phyloP scores from a whole-genome alignment of 1,139 yeast species.

The Cylindricascospora bacillispora region DNA sequence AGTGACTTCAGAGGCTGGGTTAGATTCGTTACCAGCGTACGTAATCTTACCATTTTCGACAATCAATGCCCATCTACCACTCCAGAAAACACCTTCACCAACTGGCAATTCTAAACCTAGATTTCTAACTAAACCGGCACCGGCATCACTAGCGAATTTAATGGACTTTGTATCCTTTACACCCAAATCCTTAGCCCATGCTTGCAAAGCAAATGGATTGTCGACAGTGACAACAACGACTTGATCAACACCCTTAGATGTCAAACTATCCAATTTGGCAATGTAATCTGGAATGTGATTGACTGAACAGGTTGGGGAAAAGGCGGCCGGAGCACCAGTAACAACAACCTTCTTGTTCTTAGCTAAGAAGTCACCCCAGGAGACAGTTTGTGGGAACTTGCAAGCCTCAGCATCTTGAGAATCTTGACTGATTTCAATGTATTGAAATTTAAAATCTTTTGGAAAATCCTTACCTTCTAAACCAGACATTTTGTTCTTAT shows the following conservation, averaged over 20 bases:
- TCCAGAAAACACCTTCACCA: slow-evolving; percentile 47
- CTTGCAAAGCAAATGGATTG: slow-evolving; percentile 68
- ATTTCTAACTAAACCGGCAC: slow-evolving; percentile 46
- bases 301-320: slow-evolving; percentile 81
- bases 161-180: slow-evolving; percentile 32
- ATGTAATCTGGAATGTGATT: slow-evolving; percentile 71
- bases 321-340: slow-evolving; percentile 84
- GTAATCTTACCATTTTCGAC: slow-evolving; percentile 52
- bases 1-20: slow-evolving; percentile 41
- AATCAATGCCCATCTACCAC: slow-evolving; percentile 59
- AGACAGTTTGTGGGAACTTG: slow-evolving; percentile 18
- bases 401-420: slow-evolving; percentile 17
- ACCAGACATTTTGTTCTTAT: slow-evolving; percentile 4
- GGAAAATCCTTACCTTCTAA: slow-evolving; percentile 15
- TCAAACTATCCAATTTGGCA: slow-evolving; percentile 37
- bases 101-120: slow-evolving; percentile 50
- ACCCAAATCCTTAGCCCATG: slow-evolving; percentile 66
- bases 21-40: slow-evolving; percentile 51
- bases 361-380: slow-evolving; percentile 19
- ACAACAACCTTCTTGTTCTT: slow-evolving; percentile 38
- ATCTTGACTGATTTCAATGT: slow-evolving; percentile 13
- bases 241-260: slow-evolving; percentile 58
- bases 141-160: slow-evolving; percentile 65
- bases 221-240: slow-evolving; percentile 65
- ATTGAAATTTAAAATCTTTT: slow-evolving; percentile 18